Evolutionary conservation across 2,329 filamentous ascomycete genomes (phyloP), one percentile per base, ranked within the genome.

Genomic region (Sporothrix pseudoabietina): DNA sequence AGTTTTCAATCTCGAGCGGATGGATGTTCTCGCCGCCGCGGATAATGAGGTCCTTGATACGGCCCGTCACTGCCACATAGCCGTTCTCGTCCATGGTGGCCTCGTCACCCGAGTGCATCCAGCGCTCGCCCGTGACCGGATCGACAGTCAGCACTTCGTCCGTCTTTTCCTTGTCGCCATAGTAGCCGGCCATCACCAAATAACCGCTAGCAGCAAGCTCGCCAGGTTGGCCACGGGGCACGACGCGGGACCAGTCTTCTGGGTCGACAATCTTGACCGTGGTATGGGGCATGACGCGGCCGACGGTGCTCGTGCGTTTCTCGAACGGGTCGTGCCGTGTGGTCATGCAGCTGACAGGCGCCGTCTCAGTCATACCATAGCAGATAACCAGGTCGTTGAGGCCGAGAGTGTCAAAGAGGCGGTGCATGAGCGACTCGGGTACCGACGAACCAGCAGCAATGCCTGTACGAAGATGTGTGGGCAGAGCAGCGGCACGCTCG

Each of bases 41-140:
- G 79, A 98, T 98, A 78, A 99, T 98, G 72, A 98, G 82, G 80
- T 99, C 96, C 82, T 98, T 98, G 79, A 97, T 95, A 19, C 94
- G 87, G 3, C 94, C 94, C 0, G 94, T 98, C 79, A 98, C 97
- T 77, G 88, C 88, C 1, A 98, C 88, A 79, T 94, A 98, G 1
- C 95, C 96, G 39, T 94, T 86, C 4, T 82, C 85, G 75, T 97
- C 93, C 88, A 98, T 97, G 71, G 85, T 83, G 1, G 94, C 96
- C 84, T 98, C 95, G 79, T 99, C 96, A 26, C 96, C 96, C 0
- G 92, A 97, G 82, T 92, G 86, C 92, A 98, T 96, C 95, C 95
- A 98, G 22, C 91, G 79, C 63, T 86, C 81, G 10, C 86, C 82
- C 1, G 83, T 80, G 8, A 16, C 59, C 7, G 49, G 59, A 9